A percentile compares a stretch with the other conserved stretches of the same genome.
phyloP scores from a whole-genome alignment of 1,139 yeast species.

The Magnusiomyces paraingens region DNA sequence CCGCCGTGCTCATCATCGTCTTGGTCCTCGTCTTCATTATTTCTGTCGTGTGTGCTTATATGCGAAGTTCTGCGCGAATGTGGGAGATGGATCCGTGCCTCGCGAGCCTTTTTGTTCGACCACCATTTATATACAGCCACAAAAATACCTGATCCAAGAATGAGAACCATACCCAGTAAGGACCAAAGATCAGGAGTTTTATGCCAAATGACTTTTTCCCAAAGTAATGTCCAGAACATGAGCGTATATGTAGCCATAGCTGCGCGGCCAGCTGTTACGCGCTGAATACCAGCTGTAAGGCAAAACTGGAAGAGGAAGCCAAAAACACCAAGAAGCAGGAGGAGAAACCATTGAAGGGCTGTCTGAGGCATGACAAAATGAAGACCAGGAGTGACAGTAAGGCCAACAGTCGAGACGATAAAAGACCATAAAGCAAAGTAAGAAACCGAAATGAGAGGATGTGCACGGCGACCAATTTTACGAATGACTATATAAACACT shows the following conservation, averaged over 20 bases:
- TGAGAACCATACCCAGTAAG: constrained; percentile 59
- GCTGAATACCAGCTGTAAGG: constrained; percentile 75
- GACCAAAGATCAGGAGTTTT: constrained; percentile 68
- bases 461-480: constrained; percentile 69
- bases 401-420: constrained; percentile 48
- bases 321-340: constrained; percentile 57
- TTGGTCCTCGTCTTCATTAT: constrained; percentile 8
- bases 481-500: constrained; percentile 66
- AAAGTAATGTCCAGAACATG: constrained; percentile 69
- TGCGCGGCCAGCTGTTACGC: constrained; percentile 75
- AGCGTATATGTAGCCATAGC: constrained; percentile 70
- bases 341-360: constrained; percentile 56
- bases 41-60: constrained; percentile 6
- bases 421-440: constrained; percentile 62
- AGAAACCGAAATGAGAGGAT: constrained; percentile 72
- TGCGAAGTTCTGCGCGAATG: too few relatives aligned
- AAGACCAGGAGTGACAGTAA: constrained; percentile 52
- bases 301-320: constrained; percentile 80
- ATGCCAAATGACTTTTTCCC: constrained; percentile 68
- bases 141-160: constrained; percentile 57
- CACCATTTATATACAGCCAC: background rate
- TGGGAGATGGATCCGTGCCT: too few relatives aligned
- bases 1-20: background rate
- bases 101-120: background rate
- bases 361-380: constrained; percentile 54